Base-by-base conservation (phyloP, 768 basidiomycete genomes). In the Amanita phalloides region DNA sequence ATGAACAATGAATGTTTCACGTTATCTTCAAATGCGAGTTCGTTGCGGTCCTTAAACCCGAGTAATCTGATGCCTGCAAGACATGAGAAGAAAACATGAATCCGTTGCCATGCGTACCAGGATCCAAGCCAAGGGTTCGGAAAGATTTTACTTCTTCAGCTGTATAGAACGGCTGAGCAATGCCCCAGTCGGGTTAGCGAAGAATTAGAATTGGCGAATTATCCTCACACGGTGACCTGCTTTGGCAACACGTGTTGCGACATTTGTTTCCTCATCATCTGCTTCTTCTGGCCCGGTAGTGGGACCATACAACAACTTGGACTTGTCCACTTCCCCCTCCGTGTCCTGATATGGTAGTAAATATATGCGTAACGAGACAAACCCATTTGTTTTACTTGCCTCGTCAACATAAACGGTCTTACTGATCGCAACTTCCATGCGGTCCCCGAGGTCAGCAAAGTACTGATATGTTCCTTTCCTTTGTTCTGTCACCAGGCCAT, bases 1-100 rank as follows among this genome's bases (percentile, higher is more conserved):
- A 98, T 78, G 64, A 98, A 98, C 43, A 80, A 66, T 0, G 93
- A 84, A 66, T 97, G 93, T 61, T 91, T 95, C 61, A 96, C 66
- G 57, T 94, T 95, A 62, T 97, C 90, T 62, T 93, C 87, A 57
- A 94, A 87, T 1, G 68, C 67, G 1, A 98, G 74, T 56, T 85
- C 75, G 4, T 65, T 66, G 10, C 74, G 75, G 49, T 84, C 73
- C 62, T 93, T 92, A 72, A 97, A 98, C 4, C 96, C 96, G 25
- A 99, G 80, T 4, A 99, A 80, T 64, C 86, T 92, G 62, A 99
- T 78, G 9, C 84, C 91, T 90, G 11, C 28, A 51, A 20, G 10
- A 8, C 33, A 35, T 43, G 8, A 11, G 35, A 46, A 13, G 46
- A 13, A 3, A 47, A 52, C 36, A 23, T n/a, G 23, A 48, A 44